Evolutionary conservation across 164 flowering plant genomes (phyloP).

Genomic region (Kalanchoe fedtschenkoi): DNA sequence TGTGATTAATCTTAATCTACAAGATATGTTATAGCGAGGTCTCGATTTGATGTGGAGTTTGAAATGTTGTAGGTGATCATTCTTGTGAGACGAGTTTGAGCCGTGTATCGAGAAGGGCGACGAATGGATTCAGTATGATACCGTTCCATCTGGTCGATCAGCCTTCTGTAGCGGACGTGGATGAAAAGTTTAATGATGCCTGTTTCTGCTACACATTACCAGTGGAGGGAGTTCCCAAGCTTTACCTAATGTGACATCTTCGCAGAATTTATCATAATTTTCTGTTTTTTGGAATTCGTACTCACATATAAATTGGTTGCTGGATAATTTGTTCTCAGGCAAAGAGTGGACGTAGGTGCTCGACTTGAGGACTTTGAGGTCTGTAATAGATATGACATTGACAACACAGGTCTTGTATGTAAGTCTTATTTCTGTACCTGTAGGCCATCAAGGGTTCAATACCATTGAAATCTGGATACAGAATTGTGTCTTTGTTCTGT

Average conservation of each 20-base stretch:
- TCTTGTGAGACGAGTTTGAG: conserved; percentile 18
- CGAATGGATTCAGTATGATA: conserved; percentile 53
- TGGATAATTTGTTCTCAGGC: conserved; percentile 32
- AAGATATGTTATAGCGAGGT: not conserved
- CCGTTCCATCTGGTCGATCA: conserved; percentile 20
- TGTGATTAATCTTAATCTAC: not conserved
- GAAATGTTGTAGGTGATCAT: conserved; percentile 15
- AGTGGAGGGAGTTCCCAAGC: conserved; percentile 27
- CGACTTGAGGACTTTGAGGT: conserved; percentile 59
- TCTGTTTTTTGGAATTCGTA: not conserved
- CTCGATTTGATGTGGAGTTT: not conserved
- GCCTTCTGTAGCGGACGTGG: conserved; percentile 3
- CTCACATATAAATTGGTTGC: not conserved
- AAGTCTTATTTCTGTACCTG: conserved; percentile 25
- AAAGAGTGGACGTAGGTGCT: conserved; percentile 43
- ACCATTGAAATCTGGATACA: not conserved
- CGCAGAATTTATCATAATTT: not conserved
- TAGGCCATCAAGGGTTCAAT: not conserved
- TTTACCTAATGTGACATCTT: conserved; percentile 40
- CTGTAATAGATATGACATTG: conserved; percentile 54
- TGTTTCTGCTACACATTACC: conserved; percentile 62
- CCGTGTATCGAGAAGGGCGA: conserved; percentile 46
- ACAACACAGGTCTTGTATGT: conserved; percentile 94
- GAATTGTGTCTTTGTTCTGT: not conserved
- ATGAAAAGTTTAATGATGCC: conserved; percentile 22